Evolutionary conservation across 345 rosid genomes (phyloP), one percentile per base, ranked within the genome.

Genomic region (Linum trigynum): DNA sequence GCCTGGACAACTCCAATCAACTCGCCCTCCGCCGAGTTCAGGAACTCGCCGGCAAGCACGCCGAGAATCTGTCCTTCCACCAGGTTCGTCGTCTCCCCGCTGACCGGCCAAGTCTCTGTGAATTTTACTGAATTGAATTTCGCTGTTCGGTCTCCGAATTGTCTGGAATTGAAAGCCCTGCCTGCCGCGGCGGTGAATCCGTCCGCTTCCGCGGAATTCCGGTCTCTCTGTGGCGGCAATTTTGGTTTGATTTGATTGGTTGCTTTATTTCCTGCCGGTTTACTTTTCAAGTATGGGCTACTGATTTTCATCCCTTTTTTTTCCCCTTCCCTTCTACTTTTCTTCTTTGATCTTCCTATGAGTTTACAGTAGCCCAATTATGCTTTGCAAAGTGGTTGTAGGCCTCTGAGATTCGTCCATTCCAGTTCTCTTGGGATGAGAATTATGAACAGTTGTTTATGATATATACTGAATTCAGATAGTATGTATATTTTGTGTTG

Each of bases 1-100:
- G 84, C 72, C 95, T 95, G 56, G 91, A 91, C 56, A 91, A 95
- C 74, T 71, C 97, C 42, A 85, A 92, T 7, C 78, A 64, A 10
- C 71, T 85, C 39, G 83, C 96, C 64, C 70, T 95, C 65, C 50
- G 74, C 14, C 80, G 95, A 71, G 95, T 91, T 50, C 64, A 64
- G 67, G 84, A 84, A 17, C 91, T 95, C 75, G 95, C 99, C 65
- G 89, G 81, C 8, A 65, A 69, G 48, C 75, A 59, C 62, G 90
- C 80, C 57, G 35, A 57, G 2, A 85, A 80, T 68, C 87, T 95
- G 71, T 73, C 84, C 16, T 86, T 91, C 73, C 79, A 68, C 69
- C 76, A 87, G 99, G 99, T 91, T 53, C 5, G 72, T 50, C 41
- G 12, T 7, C 53, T 12, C 5, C 11, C 12, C 14, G 39, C 16